These are phyloP conservation scores for Saxophila tyrrhenica DNA, from an alignment of 495 filamentous ascomycete genomes.

Conservation along the genomic window DNA sequence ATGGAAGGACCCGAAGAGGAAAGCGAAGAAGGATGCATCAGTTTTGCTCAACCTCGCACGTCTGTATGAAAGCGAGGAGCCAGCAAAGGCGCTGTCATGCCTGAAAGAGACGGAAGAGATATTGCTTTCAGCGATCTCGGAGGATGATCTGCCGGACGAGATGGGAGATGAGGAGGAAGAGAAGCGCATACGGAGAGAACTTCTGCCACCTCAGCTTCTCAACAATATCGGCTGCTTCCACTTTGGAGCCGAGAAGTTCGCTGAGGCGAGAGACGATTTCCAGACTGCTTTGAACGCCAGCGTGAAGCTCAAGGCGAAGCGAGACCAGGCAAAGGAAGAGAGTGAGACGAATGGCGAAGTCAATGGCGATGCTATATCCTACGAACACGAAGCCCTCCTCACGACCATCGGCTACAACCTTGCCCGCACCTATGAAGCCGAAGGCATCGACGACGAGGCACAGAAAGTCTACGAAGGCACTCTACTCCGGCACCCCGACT, in stretches of 20 bases:
- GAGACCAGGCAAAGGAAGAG: conserved; percentile 31
- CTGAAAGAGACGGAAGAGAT: conserved; percentile 81
- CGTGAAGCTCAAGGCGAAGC: conserved; percentile 54
- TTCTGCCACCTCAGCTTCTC: conserved; percentile 76
- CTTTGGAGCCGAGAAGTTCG: conserved; percentile 73
- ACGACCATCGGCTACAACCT: conserved; percentile 94
- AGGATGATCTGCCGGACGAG: conserved; percentile 53
- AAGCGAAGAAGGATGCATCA: conserved; percentile 63
- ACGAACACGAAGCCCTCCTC: conserved; percentile 80
- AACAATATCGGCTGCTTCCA: conserved; percentile 97
- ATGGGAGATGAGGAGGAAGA: conserved; percentile 44
- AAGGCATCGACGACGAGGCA: conserved; percentile 68
- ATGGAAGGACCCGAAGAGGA: conserved; percentile 87
- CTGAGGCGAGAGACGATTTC: conserved; percentile 72
- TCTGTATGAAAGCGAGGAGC: conserved; percentile 72
- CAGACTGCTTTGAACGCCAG: conserved; percentile 81
- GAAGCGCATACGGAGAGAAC: conserved; percentile 39
- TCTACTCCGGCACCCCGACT: conserved; percentile 70
- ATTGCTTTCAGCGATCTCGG: conserved; percentile 60
- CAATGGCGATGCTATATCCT: neutral
- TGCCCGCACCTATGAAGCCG: conserved; percentile 87
- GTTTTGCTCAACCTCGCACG: conserved; percentile 88
- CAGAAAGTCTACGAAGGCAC: conserved; percentile 78
- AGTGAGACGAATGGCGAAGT: neutral
- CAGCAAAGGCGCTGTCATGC: conserved; percentile 85